A percentile compares a stretch with the other conserved stretches of the same genome.
phyloP scores from a whole-genome alignment of 2,329 filamentous ascomycete species.

The Shiraia sp. region DNA sequence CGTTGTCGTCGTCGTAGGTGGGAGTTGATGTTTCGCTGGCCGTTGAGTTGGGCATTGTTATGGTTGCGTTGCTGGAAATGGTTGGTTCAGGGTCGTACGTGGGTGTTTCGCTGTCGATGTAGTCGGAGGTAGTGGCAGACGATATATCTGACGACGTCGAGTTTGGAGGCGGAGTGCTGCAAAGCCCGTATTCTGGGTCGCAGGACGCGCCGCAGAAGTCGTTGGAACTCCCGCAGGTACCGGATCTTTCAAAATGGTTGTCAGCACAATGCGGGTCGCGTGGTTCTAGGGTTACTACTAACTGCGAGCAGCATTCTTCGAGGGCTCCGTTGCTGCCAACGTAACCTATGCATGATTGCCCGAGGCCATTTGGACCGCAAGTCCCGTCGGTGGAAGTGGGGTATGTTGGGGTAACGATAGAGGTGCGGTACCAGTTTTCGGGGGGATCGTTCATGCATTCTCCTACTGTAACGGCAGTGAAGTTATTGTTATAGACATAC shows the following conservation, averaged over 20 bases:
- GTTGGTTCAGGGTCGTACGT: too few relatives aligned
- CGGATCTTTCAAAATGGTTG: slow-evolving; percentile 21
- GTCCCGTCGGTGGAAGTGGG: slow-evolving; percentile 21
- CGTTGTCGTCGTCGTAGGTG: too few relatives aligned
- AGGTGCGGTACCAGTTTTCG: slow-evolving; percentile 54
- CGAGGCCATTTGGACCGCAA: slow-evolving; percentile 22
- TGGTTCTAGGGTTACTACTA: too few relatives aligned
- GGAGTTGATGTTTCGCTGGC: too few relatives aligned
- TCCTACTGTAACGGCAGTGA: slow-evolving; percentile 52
- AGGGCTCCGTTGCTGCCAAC: slow-evolving; percentile 20
- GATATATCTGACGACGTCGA: neutral
- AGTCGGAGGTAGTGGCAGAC: neutral
- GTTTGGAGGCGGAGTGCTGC: slow-evolving; percentile 5
- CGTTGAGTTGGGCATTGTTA: too few relatives aligned
- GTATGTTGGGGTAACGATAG: slow-evolving; percentile 26
- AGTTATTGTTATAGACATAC: slow-evolving; percentile 42
- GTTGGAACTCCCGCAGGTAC: slow-evolving; percentile 41
- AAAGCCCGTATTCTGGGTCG: slow-evolving; percentile 17
- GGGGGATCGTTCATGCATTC: slow-evolving; percentile 52
- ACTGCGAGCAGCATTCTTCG: slow-evolving; percentile 50
- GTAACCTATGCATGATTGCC: slow-evolving; percentile 28
- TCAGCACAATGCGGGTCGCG: too few relatives aligned
- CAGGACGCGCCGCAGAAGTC: slow-evolving; percentile 34
- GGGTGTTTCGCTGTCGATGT: slow-evolving; percentile 4
- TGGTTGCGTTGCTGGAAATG: too few relatives aligned